Evolutionary conservation across 257 asterid species (phyloP), one percentile per base, ranked within the genome.

Genomic region (Fraxinus anomala): DNA sequence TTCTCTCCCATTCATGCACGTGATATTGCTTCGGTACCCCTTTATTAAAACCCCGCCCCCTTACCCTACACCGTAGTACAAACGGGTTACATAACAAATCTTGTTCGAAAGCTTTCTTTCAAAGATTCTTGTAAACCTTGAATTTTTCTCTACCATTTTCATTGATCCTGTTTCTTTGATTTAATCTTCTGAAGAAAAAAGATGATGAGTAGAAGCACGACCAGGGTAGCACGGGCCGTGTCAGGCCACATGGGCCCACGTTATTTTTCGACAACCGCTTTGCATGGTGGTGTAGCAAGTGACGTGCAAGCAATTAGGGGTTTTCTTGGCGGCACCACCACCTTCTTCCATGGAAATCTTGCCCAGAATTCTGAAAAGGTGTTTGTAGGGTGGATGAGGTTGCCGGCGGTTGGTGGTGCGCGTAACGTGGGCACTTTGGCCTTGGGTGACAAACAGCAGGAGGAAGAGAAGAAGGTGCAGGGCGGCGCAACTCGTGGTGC

Each of bases 191-290:
- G 9, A 39, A 16, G 44, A 23, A 47, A 9, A 68, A 72, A 47
- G 72, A 92, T 89, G 96, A 89, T 92, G 92, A 83, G 84, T 74
- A 86, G 92, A 34, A 81, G 90, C 54, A 81, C 89, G 36, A 71
- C 89, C 21, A 80, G 78, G 82, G 76, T 79, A 49, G 80, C 83
- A 67, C 86, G 86, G 73, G 61, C 87, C 37, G 71, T 83, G 78
- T 17, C 86, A 21, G 75, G 73, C 47, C 86, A 80, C 34, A 34
- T 77, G 49, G 86, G 85, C 11, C 85, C 86, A 26, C 87, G 96
- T 17, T 86, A 78, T 84, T 81, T 91, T 31, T 88, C 96, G 0
- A 84, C 87, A 24, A 66, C 82, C 40, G 21, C 79, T 37, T 8
- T 77, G 4, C 80, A 82, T 33, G 79, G 81, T 70, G 70, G 73